Base-by-base conservation (phyloP, 352 stramenopile species). In the Peronospora farinosa region DNA sequence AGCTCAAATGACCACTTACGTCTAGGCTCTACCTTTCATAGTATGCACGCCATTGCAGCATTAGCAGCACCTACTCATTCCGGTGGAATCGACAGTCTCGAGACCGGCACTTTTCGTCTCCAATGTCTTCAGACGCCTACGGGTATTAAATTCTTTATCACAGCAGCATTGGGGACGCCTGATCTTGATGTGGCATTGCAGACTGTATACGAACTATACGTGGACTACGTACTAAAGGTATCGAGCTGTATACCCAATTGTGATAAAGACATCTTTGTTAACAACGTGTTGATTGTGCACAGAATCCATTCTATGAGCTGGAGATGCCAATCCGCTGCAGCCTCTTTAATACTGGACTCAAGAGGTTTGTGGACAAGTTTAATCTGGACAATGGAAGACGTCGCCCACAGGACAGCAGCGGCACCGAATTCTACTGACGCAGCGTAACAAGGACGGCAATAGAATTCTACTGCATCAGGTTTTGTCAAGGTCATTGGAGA, bases 231-330 rank as follows among this genome's bases (percentile, higher is more conserved):
- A 51, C 87, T 97, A 54, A 97, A 97, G 84, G 86, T 91, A 56
- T 5, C 2, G 25, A 45, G 15, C 10, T 16, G 43, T 28, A 12
- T 7, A 31, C 33, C 13, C 9, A 6, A 33, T 30, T 3, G n/a
- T n/a, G n/a, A n/a, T 40, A 36, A 35, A 7, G 39, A 32, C 32
- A n/a, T 37, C 12, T 15, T 55, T 11, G 15, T 28, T 51, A 47
- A 44, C 41, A n/a, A 50, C 11, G 15, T 40, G n/a, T 32, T 11
- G 6, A 10, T 5, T 53, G 17, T 38, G 15, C 13, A 12, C 31
- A 89, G 86, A 97, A 97, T 54, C 91, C 91, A 11, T 97, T 97
- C 57, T 97, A 97, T 61, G 89, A 97, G 64, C 73, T 97, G 23
- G 91, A 97, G 61, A 97, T 97, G 87, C 89, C 91, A 9, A 96